Percentiles rank a stretch among this genome's conserved stretches.
These are phyloP conservation scores for Aphanomyces cochlioides DNA, from an alignment of 352 stramenopile species.

Conservation along the genomic window DNA sequence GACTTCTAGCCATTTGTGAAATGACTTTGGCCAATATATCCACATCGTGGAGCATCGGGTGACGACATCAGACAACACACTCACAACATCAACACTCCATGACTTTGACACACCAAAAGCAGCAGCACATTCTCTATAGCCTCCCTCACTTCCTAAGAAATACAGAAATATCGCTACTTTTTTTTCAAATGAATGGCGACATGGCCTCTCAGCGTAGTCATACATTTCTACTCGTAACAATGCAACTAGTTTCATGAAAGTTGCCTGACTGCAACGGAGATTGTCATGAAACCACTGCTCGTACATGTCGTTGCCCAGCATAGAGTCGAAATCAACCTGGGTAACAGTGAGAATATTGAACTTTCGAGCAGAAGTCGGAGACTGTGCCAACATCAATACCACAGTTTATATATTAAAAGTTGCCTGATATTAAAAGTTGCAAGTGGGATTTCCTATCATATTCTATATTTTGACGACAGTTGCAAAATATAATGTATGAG, in stretches of 20 bases:
- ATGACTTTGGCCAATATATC: background rate
- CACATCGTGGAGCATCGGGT: background rate
- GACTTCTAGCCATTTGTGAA: background rate
- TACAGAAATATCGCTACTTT: no score
- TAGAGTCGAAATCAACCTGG: constrained; percentile 7
- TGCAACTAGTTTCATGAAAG: background rate
- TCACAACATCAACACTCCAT: background rate
- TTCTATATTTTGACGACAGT: no score
- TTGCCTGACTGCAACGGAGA: constrained; percentile 1
- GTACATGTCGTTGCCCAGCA: background rate
- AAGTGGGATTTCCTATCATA: no score
- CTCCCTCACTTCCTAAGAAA: background rate
- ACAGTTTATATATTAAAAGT: no score
- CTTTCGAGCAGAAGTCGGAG: background rate
- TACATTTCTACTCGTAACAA: constrained; percentile 3
- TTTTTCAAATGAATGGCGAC: background rate
- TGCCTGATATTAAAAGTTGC: no score
- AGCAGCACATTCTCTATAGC: background rate
- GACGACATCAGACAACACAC: background rate
- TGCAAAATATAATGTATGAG: no score
- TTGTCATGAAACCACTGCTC: constrained; percentile 14
- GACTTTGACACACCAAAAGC: constrained; percentile 9
- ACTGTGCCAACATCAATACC: constrained; percentile 8
- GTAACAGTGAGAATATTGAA: constrained; percentile 14
- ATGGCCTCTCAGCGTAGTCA: no score